Base-by-base conservation (phyloP, 306 rosid species). In the Arachis hypogaea region DNA sequence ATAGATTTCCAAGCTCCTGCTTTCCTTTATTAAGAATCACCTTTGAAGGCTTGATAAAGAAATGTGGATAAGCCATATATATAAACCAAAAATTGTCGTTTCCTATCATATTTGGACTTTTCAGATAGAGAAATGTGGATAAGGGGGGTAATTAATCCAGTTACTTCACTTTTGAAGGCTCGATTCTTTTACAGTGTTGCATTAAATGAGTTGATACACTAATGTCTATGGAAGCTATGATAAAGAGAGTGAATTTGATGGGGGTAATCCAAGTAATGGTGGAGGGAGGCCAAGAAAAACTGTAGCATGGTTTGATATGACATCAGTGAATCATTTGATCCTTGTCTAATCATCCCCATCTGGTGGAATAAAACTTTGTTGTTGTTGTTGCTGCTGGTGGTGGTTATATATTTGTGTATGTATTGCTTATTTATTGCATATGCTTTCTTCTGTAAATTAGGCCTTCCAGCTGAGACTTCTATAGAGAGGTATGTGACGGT, bases 391-490 rank as follows among this genome's bases (percentile, higher is more conserved):
- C 11, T 46, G 51, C 3, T 2, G 51, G 3, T 46, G 51, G 2
- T 46, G n/a, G 11, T 0, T 4, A 46, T 5, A 11, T 49, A 49
- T 11, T 70, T 11, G 16, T 49, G 47, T 61, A 56, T 74, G 33
- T 36, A 29, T 45, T 85, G 18, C 63, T 72, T 62, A 78, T 78
- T 33, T n/a, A 6, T 9, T 30, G 22, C 66, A 30, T 28, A 50
- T 76, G 75, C 57, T 52, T 49, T 77, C 60, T 82, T 78, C 62
- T 64, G 49, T 33, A 3, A 78, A 72, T 84, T 93, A 95, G 98
- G 98, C 70, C 90, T 95, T 67, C 99, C 99, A 0, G 99, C 99
- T 12, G 97, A 90, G 76, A 92, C 99, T 42, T 80, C 63, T 44
- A 70, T 95, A 11, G 98, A 95, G 72, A 90, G 99, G 76, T 95